A percentile compares a stretch with the other conserved stretches of the same genome.
These are phyloP conservation scores for Leonotis leonurus DNA, from an alignment of 257 asterid genomes.

Conservation along the genomic window DNA sequence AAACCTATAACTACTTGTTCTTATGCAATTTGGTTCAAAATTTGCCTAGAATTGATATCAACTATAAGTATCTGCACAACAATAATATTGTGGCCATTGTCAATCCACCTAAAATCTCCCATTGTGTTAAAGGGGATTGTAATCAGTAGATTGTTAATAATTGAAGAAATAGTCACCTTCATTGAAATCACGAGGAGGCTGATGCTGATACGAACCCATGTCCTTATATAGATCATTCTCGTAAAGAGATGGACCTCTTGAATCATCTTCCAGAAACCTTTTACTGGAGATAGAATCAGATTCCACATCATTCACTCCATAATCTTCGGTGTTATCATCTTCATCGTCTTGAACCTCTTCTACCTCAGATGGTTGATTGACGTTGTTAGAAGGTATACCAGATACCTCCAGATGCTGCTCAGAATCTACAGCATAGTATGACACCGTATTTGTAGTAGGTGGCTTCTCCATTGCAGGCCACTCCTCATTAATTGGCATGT, in stretches of 20 bases:
- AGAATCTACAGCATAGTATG: slow-evolving; percentile 32
- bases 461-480: slow-evolving; percentile 88
- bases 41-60: neutral
- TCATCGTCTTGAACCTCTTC: slow-evolving; percentile 42
- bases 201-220: slow-evolving; percentile 48
- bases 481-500: slow-evolving; percentile 48
- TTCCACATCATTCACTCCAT: slow-evolving; percentile 33
- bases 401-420: slow-evolving; percentile 49
- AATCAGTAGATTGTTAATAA: neutral
- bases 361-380: slow-evolving; percentile 28
- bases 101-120: neutral
- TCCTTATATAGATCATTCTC: slow-evolving; percentile 47
- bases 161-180: slow-evolving; percentile 37
- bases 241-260: slow-evolving; percentile 42
- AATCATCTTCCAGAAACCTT: slow-evolving; percentile 43
- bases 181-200: slow-evolving; percentile 33
- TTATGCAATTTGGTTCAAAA: neutral
- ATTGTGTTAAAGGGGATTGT: neutral
- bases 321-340: slow-evolving; percentile 34
- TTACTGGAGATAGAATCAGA: slow-evolving; percentile 41
- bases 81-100: neutral
- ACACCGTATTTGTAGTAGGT: slow-evolving; percentile 27
- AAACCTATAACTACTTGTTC: neutral
- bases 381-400: slow-evolving; percentile 29
- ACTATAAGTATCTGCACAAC: neutral